phyloP scores from a whole-genome alignment of 106 monocot species.

The Dendrobium chrysotoxum region DNA sequence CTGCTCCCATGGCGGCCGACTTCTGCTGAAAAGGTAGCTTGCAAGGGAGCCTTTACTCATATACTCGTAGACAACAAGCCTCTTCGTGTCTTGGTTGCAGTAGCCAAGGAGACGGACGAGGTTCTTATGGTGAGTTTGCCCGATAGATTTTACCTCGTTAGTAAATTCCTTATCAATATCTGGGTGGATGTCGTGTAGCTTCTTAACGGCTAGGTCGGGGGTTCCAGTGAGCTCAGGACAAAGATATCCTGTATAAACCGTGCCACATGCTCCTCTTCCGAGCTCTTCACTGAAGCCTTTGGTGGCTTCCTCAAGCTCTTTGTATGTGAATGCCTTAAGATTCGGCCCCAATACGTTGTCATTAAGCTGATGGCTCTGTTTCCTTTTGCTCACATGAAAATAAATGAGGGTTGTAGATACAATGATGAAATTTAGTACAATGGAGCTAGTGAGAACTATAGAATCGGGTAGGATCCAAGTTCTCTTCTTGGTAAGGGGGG shows the following conservation, averaged over 20 bases:
- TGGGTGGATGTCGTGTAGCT: slow-evolving; percentile 17
- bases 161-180: slow-evolving; percentile 44
- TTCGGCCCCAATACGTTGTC: background rate
- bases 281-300: slow-evolving; percentile 33
- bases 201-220: slow-evolving; percentile 50
- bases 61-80: slow-evolving; percentile 63
- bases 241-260: slow-evolving; percentile 47
- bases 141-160: slow-evolving; percentile 42
- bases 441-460: background rate
- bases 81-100: slow-evolving; percentile 31
- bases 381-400: background rate
- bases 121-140: slow-evolving; percentile 43
- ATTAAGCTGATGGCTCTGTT: background rate
- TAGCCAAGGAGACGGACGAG: slow-evolving; percentile 68
- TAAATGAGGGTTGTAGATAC: background rate
- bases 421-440: background rate
- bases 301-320: slow-evolving; percentile 41
- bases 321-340: slow-evolving; percentile 16
- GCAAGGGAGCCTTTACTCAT: slow-evolving; percentile 51
- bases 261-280: slow-evolving; percentile 47
- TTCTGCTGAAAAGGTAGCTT: slow-evolving; percentile 31
- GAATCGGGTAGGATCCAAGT: background rate
- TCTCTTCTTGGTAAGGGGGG: background rate
- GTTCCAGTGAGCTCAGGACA: slow-evolving; percentile 34
- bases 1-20: slow-evolving; percentile 27